Evolutionary conservation across 257 asterid species (phyloP).

Genomic region (Ballota nigra): DNA sequence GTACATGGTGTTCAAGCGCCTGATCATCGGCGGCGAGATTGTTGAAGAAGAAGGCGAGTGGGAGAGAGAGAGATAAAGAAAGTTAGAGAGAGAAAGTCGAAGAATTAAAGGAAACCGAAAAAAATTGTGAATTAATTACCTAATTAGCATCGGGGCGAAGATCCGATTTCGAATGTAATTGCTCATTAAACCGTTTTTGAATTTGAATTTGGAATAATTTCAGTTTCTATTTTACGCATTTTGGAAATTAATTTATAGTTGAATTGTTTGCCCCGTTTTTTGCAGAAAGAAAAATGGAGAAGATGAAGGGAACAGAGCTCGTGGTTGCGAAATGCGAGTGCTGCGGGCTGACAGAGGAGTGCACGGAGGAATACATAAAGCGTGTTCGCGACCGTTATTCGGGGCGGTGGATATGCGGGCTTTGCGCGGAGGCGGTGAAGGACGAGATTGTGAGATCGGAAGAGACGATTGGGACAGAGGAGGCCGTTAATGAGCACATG

Average conservation of each 20-base stretch:
- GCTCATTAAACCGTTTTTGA: background rate
- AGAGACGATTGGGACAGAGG: slow-evolving; percentile 49
- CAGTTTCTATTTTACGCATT: background rate
- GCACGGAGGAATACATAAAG: slow-evolving; percentile 62
- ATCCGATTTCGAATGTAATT: slow-evolving; percentile 1
- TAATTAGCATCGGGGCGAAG: background rate
- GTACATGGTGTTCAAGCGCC: slow-evolving; percentile 68
- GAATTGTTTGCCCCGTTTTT: background rate
- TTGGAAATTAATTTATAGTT: background rate
- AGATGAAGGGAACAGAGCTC: slow-evolving; percentile 27
- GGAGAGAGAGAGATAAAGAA: slow-evolving; percentile 79
- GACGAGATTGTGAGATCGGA: slow-evolving; percentile 62
- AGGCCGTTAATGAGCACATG: slow-evolving; percentile 74
- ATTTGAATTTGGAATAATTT: slow-evolving; percentile 11
- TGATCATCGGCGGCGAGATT: slow-evolving; percentile 78
- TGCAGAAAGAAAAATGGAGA: slow-evolving; percentile 23
- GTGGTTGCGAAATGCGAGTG: slow-evolving; percentile 65
- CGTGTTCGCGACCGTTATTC: slow-evolving; percentile 54
- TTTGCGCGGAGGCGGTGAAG: slow-evolving; percentile 81
- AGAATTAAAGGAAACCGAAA: too few species aligned
- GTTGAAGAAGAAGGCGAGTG: slow-evolving; percentile 85
- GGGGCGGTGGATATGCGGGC: slow-evolving; percentile 91
- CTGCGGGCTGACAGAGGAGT: slow-evolving; percentile 83
- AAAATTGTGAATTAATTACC: slow-evolving; percentile 15
- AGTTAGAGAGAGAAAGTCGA: background rate